Base-by-base conservation (phyloP, 2,329 filamentous ascomycete genomes). In the Blastomyces emzantsi region DNA sequence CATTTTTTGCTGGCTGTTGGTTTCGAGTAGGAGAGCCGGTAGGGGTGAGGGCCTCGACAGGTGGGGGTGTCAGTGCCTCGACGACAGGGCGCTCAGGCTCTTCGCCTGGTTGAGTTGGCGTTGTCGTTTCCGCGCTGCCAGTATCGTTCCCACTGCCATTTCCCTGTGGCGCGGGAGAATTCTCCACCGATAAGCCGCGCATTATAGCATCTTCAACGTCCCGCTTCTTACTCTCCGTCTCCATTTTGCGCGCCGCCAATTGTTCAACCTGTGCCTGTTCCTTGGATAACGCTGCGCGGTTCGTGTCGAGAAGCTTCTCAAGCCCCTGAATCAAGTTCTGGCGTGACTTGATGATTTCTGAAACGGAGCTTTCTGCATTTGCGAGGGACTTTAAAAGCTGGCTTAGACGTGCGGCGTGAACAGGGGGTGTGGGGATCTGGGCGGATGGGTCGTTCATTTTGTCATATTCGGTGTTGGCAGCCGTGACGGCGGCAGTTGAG, bases 151-250 rank as follows among this genome's bases (percentile, higher is more conserved):
- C 75, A 51, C 71, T 72, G n/a, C 76, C 66, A 69, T 36, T 36
- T n/a, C 30, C 30, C 17, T 80, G 72, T 59, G 80, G 75, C 9
- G 79, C 78, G 2, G 80, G 79, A 3, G 80, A 77, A 11, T 84
- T 79, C 9, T 86, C 83, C 1, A 85, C 83, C 17, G 86, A 85
- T 28, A 96, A 82, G 9, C 90, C 90, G 61, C 89, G 86, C 83
- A 99, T 91, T 69, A 99, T 97, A 59, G 86, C 88, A 68, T 93
- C 86, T 75, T 99, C 94, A 8, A 99, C 92, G 58, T 94, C 89
- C 61, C 87, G 86, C 75, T 95, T 96, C 77, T 90, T 92, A 22
- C 82, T 79, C 69, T 97, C 92, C 19, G 92, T 90, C 63, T 87
- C 85, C 2, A 79, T 76, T 69, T 89, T 90, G 63, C 88, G 86